Evolutionary conservation across 306 rosid species (phyloP).

Genomic region (Ammopiptanthus mongolicus): DNA sequence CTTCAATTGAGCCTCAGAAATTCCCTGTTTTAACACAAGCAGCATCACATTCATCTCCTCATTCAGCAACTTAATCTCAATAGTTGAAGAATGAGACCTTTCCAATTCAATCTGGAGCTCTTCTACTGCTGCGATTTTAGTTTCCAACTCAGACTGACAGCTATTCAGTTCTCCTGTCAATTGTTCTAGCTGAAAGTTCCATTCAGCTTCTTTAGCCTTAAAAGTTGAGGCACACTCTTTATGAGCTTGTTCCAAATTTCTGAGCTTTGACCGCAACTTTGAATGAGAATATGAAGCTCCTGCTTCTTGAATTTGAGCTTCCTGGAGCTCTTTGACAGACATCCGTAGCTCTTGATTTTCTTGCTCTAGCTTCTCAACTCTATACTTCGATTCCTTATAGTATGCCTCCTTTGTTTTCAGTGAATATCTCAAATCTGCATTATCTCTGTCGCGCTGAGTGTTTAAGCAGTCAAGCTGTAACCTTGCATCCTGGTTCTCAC

Average conservation of each 20-base stretch:
- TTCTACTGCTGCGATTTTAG: constrained; percentile 38
- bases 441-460: constrained; percentile 47
- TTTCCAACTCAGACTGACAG: constrained; percentile 38
- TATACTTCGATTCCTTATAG: constrained; percentile 56
- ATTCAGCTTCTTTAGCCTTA: constrained; percentile 57
- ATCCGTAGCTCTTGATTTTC: constrained; percentile 54
- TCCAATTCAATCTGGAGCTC: constrained; percentile 52
- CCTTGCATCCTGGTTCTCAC: constrained; percentile 42
- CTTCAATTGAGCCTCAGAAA: constrained; percentile 58
- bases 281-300: constrained; percentile 59
- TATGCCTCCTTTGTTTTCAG: constrained; percentile 51
- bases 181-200: constrained; percentile 40
- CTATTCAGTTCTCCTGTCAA: constrained; percentile 34
- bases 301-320: constrained; percentile 71
- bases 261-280: constrained; percentile 57
- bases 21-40: constrained; percentile 55
- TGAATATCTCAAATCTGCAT: constrained; percentile 53
- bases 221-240: constrained; percentile 46
- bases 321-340: constrained; percentile 64
- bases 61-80: constrained; percentile 61
- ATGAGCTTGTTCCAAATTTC: constrained; percentile 50
- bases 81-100: constrained; percentile 28
- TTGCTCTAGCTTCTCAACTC: constrained; percentile 51
- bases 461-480: constrained; percentile 38
- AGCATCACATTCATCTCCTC: constrained; percentile 63